Evolutionary conservation across 768 basidiomycete species (phyloP).

Genomic region (Boletus fagicola): DNA sequence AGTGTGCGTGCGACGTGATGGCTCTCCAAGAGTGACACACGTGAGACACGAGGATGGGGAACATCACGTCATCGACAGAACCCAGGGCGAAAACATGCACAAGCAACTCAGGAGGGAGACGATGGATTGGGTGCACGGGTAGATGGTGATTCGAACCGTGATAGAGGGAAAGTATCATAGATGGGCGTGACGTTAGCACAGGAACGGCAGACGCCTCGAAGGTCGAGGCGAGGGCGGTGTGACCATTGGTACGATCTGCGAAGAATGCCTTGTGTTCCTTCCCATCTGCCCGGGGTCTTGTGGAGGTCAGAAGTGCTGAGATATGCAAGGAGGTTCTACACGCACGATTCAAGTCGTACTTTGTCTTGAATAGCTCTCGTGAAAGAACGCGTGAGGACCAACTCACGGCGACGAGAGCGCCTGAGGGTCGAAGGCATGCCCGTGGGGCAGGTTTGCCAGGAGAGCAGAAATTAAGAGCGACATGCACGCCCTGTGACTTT

Average conservation of each 20-base stretch:
- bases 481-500: conserved; percentile 24
- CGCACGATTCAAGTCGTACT: conserved; percentile 34
- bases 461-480: conserved; percentile 13
- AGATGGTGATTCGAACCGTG: conserved; percentile 18
- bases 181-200: conserved; percentile 23
- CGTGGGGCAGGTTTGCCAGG: conserved; percentile 19
- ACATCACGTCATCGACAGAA: conserved; percentile 51
- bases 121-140: conserved; percentile 51
- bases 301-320: conserved; percentile 5
- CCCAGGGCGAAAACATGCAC: conserved; percentile 62
- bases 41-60: conserved; percentile 64
- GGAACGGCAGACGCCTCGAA: conserved; percentile 17
- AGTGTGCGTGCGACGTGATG: conserved; percentile 56
- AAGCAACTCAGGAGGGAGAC: conserved; percentile 63
- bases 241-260: conserved; percentile 23
- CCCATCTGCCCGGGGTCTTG: conserved; percentile 18
- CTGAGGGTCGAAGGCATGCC: conserved; percentile 44
- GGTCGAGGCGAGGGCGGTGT: conserved; percentile 15
- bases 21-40: conserved; percentile 66
- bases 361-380: conserved; percentile 46
- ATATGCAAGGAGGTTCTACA: background rate
- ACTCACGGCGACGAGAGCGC: conserved; percentile 47
- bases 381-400: conserved; percentile 51
- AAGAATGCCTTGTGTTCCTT: conserved; percentile 21
- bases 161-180: conserved; percentile 30